Conservation (phyloP, 805 yeast genomes). For the Maudiozyma pseudohumilis region DNA sequence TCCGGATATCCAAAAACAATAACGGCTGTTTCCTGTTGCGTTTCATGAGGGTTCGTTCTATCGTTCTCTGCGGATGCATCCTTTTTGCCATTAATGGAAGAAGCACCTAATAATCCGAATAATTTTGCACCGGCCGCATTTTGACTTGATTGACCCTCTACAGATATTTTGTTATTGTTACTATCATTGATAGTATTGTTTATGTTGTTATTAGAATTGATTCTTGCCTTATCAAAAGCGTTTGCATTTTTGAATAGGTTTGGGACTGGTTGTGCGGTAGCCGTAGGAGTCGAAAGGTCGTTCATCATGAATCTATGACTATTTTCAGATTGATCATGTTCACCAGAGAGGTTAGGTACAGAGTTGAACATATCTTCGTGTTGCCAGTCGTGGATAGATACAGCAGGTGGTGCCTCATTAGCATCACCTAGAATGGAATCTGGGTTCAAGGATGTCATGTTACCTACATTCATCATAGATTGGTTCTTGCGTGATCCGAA, state of each 20-base stretch:
- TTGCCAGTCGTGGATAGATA: slow-evolving; percentile 33
- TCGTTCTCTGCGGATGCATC: neutral
- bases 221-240: slow-evolving; percentile 13
- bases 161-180: neutral
- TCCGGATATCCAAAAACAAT: slow-evolving; percentile 87
- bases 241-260: slow-evolving; percentile 5
- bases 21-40: slow-evolving; percentile 48
- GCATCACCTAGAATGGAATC: slow-evolving; percentile 23
- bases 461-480: slow-evolving; percentile 2
- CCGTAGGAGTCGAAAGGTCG: neutral
- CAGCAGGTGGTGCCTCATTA: slow-evolving; percentile 35
- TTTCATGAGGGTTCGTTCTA: too few relatives aligned
- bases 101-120: neutral
- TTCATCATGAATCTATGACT: slow-evolving; percentile 1
- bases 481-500: slow-evolving; percentile 31
- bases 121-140: neutral
- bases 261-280: neutral
- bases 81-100: neutral
- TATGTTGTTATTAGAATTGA: neutral
- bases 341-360: slow-evolving; percentile 3
- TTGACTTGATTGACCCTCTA: neutral
- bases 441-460: slow-evolving; percentile 1
- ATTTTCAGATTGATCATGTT: neutral
- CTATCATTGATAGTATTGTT: neutral
- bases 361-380: slow-evolving; percentile 29